Evolutionary conservation across 2,329 filamentous ascomycete genomes (phyloP), one percentile per base, ranked within the genome.

Genomic region (Aspergillus oerlinghausenensis): DNA sequence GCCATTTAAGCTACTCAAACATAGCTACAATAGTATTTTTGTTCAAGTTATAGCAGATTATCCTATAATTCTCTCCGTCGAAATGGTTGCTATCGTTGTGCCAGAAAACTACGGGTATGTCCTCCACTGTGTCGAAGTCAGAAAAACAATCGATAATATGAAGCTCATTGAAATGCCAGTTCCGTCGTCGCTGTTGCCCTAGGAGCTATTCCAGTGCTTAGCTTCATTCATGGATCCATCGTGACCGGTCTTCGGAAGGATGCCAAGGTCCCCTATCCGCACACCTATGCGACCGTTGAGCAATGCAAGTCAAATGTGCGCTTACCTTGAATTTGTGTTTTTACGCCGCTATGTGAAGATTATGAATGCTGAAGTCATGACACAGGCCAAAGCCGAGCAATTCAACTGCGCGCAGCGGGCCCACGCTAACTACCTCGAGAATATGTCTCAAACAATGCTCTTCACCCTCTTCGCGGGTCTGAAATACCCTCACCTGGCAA

Each of bases 371-470:
- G 45, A 55, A 43, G 21, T 25, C 52, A 49, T 21, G 23, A 35
- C 28, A 47, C 60, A 77, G 75, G 62, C 71, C 58, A 72, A 70
- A 50, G 77, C 77, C 29, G 70, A 80, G 56, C 66, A 76, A 55
- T 80, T 80, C 71, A 80, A 80, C 67, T 79, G 78, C 73, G 82
- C 81, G 25, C 81, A 84, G 64, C 76, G 82, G 61, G 78, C 81
- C 19, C 82, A 84, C 74, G 75, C 76, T 66, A 86, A 87, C 71
- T 84, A 80, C 72, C 72, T 82, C 62, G 84, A 87, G 73, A 84
- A 85, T 70, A 77, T 82, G 59, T 65, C 79, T 2, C 76, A 78
- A 54, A 78, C 79, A 4, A 76, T 84, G 49, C 72, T 79, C 26
- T 76, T 76, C 50, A 75, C 82, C 65, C 72, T 86, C 19, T 75